These are phyloP conservation scores for Auriscalpium microsporum DNA, from an alignment of 768 basidiomycete species.

Conservation along the genomic window DNA sequence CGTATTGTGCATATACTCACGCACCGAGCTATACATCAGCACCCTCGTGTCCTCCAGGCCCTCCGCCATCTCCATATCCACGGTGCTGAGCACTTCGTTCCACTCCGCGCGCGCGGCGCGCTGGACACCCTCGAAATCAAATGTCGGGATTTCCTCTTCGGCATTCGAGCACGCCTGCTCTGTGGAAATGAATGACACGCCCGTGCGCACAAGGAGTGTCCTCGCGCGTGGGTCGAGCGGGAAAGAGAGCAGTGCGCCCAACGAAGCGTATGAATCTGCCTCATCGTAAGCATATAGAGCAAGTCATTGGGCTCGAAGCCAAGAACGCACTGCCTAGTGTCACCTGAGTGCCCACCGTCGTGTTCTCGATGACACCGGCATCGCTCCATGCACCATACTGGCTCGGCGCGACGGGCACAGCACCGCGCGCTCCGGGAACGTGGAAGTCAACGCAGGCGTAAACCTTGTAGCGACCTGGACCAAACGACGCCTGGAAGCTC, in stretches of 20 bases:
- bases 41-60: conserved; percentile 37
- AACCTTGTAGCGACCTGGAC: conserved; percentile 47
- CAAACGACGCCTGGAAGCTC: conserved; percentile 48
- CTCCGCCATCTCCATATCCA: conserved; percentile 38
- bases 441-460: conserved; percentile 57
- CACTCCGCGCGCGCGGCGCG: conserved; percentile 37
- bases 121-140: conserved; percentile 45
- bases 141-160: conserved; percentile 50
- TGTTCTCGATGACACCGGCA: conserved; percentile 33
- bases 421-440: conserved; percentile 32
- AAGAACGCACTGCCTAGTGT: not conserved
- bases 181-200: conserved; percentile 56
- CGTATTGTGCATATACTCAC: conserved; percentile 1
- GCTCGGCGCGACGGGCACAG: conserved; percentile 23
- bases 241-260: conserved; percentile 24
- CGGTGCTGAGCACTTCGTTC: conserved; percentile 48
- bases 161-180: conserved; percentile 55
- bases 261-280: conserved; percentile 38
- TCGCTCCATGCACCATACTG: conserved; percentile 51
- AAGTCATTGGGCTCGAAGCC: not conserved
- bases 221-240: conserved; percentile 18
- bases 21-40: conserved; percentile 52
- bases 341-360: not conserved
- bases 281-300: not conserved
- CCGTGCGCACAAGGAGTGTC: conserved; percentile 48